Conservation (phyloP, 1,139 yeast species). For the Debaryomyces robertsiae region DNA sequence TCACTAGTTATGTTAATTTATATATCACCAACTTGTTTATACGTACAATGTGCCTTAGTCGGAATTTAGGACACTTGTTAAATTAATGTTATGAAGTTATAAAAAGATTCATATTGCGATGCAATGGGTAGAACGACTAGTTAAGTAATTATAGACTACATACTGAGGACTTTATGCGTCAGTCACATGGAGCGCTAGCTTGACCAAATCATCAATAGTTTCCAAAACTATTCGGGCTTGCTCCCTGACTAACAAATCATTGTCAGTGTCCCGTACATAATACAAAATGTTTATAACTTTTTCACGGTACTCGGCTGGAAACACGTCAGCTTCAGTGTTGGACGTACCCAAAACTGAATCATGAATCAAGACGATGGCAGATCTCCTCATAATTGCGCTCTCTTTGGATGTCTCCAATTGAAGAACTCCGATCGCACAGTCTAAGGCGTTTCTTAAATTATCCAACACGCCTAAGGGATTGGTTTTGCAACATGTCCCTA, state of each 20-base stretch:
- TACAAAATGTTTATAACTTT: constrained; percentile 44
- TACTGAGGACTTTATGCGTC: too few relatives aligned
- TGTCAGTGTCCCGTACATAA: constrained; percentile 51
- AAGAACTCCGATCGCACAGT: constrained; percentile 75
- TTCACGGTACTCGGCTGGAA: constrained; percentile 50
- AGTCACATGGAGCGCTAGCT: constrained; percentile 7
- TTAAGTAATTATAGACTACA: too few relatives aligned
- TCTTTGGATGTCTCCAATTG: constrained; percentile 53
- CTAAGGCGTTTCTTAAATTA: constrained; percentile 59
- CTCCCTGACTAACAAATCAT: constrained; percentile 60
- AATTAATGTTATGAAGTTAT: constrained; percentile 8
- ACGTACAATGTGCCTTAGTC: constrained; percentile 1
- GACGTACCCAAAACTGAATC: constrained; percentile 59
- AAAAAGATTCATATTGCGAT: neutral
- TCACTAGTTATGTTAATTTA: constrained; percentile 8
- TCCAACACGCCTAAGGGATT: constrained; percentile 57
- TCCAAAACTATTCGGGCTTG: constrained; percentile 52
- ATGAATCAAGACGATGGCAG: constrained; percentile 70
- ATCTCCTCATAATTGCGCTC: constrained; percentile 63
- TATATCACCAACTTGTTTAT: constrained; percentile 7
- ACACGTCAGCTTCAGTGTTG: constrained; percentile 43
- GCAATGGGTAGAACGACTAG: too few relatives aligned
- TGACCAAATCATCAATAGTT: constrained; percentile 40
- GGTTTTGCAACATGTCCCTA: constrained; percentile 66
- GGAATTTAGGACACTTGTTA: neutral